Base-by-base conservation (phyloP, 768 basidiomycete genomes). In the Russula olivacea region DNA sequence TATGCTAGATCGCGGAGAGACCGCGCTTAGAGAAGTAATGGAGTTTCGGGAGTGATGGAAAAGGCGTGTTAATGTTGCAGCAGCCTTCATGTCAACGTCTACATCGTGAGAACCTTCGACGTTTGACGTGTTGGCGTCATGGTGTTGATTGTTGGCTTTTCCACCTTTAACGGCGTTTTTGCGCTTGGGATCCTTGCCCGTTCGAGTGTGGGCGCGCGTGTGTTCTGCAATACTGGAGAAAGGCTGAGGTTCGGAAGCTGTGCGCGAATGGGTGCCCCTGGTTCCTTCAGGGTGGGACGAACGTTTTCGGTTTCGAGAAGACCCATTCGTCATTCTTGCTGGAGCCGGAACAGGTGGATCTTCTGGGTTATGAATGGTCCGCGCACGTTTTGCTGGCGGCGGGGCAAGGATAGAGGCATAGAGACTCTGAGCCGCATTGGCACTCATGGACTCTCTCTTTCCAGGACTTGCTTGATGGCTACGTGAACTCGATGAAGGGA, bases 31-130 rank as follows among this genome's bases (percentile, higher is more conserved):
- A 32, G 79, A 76, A 32, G 70, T 71, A 15, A 84, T 81, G 11
- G 84, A 83, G 21, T 85, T 83, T 53, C 84, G 78, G 61, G 87
- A 81, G 63, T 86, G 81, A 61, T 88, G 77, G 61, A 87, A 77
- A 59, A 91, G 77, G 12, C 84, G 85, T 0, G 90, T 91, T 66
- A 92, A 76, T 10, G 90, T 88, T 30, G 86, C 88, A 8, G 89
- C 90, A 45, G 89, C 90, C 72, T 91, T 88, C 81, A 91, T 87
- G 72, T 90, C 89, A 55, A 87, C 78, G 68, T 86, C 86, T 14
- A 78, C 81, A 61, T 83, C 82, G 15, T 74, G 76, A 57, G 80
- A 78, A 60, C 76, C 40, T 41, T 53, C 45, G 45, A 28, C 58
- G 19, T 57, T 57, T 36, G 58, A 57, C 19, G 65, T 65, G 41